phyloP scores from a whole-genome alignment of 2,329 filamentous ascomycete species.

The Coniella lustricola region DNA sequence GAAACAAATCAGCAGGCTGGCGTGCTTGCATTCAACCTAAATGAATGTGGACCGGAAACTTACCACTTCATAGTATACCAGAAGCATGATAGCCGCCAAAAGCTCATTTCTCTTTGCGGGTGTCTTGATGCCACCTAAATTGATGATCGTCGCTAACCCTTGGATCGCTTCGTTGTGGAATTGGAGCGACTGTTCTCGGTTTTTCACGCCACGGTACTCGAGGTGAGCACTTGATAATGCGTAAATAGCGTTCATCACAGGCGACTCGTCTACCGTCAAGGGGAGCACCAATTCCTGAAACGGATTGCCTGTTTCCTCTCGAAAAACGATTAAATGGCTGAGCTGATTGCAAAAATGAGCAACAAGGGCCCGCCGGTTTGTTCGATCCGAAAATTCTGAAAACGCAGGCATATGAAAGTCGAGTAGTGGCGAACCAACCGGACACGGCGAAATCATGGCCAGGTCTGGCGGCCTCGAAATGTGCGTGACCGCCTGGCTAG shows the following conservation, averaged over 20 bases:
- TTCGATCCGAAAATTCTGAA: slow-evolving; percentile 48
- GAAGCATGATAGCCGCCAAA: slow-evolving; percentile 52
- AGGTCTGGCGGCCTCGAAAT: slow-evolving; percentile 28
- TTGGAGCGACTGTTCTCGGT: slow-evolving; percentile 47
- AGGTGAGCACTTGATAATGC: slow-evolving; percentile 79
- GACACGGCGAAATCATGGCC: slow-evolving; percentile 34
- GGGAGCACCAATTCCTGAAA: slow-evolving; percentile 59
- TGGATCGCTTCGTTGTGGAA: slow-evolving; percentile 56
- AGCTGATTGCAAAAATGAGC: slow-evolving; percentile 59
- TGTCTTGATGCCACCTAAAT: slow-evolving; percentile 35
- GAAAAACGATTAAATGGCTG: slow-evolving; percentile 58
- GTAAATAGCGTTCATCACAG: slow-evolving; percentile 76
- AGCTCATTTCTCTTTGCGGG: slow-evolving; percentile 47
- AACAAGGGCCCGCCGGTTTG: slow-evolving; percentile 48
- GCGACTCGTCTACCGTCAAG: slow-evolving; percentile 44
- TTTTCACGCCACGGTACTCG: slow-evolving; percentile 54
- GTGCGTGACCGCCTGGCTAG: slow-evolving; percentile 17
- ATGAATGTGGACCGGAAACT: slow-evolving; percentile 22
- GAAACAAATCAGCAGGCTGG: slow-evolving; percentile 12
- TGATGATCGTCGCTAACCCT: slow-evolving; percentile 49
- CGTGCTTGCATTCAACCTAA: too few relatives aligned
- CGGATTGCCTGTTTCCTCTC: slow-evolving; percentile 55
- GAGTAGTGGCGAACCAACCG: slow-evolving; percentile 34
- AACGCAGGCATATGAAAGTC: slow-evolving; percentile 48
- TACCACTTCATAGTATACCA: slow-evolving; percentile 59